A percentile compares a stretch with the other conserved stretches of the same genome.
Evolutionary conservation across 1,284 basidiomycete species (phyloP).

Genomic region (Ceraceosorus guamensis): DNA sequence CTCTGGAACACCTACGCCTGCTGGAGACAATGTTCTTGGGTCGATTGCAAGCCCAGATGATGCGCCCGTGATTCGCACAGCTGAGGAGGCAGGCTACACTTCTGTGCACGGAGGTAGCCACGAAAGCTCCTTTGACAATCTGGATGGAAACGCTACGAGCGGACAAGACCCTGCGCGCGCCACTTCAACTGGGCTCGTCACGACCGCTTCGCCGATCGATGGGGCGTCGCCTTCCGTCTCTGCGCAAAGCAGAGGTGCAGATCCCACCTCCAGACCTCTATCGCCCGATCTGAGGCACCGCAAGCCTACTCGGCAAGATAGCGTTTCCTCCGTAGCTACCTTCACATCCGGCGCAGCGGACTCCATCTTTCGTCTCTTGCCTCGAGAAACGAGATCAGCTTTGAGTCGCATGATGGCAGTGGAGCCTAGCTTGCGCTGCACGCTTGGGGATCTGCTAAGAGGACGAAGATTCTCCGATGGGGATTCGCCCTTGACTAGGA

Average conservation of each 20-base stretch:
- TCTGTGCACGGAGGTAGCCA: constrained; percentile 26
- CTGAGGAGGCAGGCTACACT: constrained; percentile 39
- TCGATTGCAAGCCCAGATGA: constrained; percentile 7
- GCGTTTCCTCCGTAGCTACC: constrained; percentile 59
- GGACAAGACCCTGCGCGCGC: too few species aligned
- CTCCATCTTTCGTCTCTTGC: constrained; percentile 92
- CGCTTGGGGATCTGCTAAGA: constrained; percentile 82
- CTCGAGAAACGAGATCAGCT: constrained; percentile 69
- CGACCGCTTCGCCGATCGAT: not conserved
- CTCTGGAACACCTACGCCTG: constrained; percentile 3
- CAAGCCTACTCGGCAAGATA: constrained; percentile 19
- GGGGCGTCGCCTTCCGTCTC: not conserved
- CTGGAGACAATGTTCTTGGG: constrained; percentile 13
- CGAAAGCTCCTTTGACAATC: too few species aligned
- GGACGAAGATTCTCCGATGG: constrained; percentile 54
- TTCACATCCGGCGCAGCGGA: constrained; percentile 79
- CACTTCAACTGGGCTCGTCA: too few species aligned
- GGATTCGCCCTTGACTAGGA: constrained; percentile 34
- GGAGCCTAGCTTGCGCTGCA: constrained; percentile 80
- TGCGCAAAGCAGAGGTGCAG: not conserved
- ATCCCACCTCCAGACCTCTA: constrained; percentile 1
- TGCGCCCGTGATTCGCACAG: constrained; percentile 24
- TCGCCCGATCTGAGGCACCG: not conserved
- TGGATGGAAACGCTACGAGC: too few species aligned
- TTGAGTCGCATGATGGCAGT: constrained; percentile 89